Evolutionary conservation across 2,329 filamentous ascomycete genomes (phyloP), one percentile per base, ranked within the genome.

Genomic region (Chalaropsis thielavioides): DNA sequence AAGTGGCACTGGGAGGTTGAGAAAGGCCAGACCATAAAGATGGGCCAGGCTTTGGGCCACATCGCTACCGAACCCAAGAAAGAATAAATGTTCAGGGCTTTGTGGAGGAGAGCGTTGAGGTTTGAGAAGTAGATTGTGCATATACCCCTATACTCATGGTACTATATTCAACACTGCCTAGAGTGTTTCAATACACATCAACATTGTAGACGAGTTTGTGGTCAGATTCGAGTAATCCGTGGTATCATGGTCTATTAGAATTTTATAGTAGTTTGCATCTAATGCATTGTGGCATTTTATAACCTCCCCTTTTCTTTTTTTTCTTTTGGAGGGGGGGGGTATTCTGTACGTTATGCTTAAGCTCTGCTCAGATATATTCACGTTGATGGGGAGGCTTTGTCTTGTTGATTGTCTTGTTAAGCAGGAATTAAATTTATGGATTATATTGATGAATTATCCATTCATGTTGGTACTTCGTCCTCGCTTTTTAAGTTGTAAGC

Each of bases 21-120:
- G 72, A 90, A 90, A 75, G 94, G 92, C 0, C 88, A 92, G 77
- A 88, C 81, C 70, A 84, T 99, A 68, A 91, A 91, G 77, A 88
- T 97, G 77, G 94, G 94, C 2, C 82, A 99, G 77, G 85, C 88
- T 7, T 74, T 99, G 67, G 94, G 92, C 0, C 85, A 81, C 72
- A 87, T 96, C 11, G 79, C 84, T 41, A 82, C 84, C 51, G 75
- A 76, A 68, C 75, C 70, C 69, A 35, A 64, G 40, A 24, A 17
- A 17, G 40, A 61, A 17, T 38, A 17, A 40, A 63, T 41, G 17
- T 40, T n/a, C 24, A 5, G 24, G 8, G 27, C 8, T 11, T 40
- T 7, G 1, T 8, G 8, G 35, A 38, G 35, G 35, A 4, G 35
- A 38, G 8, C 5, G 4, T 38, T 8, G 7, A 38, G 35, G 8